Evolutionary conservation across 345 rosid genomes (phyloP).

Genomic region (Populus euphratica): DNA sequence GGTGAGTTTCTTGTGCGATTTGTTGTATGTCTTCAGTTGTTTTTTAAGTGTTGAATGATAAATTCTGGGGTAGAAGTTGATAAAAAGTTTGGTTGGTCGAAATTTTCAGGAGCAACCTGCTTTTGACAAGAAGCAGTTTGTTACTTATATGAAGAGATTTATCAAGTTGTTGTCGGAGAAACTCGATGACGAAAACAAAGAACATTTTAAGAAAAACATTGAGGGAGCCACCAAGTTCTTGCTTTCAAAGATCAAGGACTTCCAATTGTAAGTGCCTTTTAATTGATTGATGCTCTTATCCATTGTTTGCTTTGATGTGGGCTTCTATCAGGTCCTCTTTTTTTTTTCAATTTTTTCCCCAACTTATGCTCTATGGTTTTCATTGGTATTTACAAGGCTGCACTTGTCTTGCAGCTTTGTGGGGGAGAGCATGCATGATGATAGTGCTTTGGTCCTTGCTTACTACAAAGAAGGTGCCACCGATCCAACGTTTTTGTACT

Average conservation of each 20-base stretch:
- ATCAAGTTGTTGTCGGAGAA: conserved; percentile 69
- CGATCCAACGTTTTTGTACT: conserved; percentile 93
- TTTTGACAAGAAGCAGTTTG: conserved; percentile 80
- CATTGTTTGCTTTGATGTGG: neutral
- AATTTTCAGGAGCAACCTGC: conserved; percentile 81
- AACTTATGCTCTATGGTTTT: neutral
- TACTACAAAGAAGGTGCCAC: conserved; percentile 93
- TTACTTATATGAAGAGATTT: conserved; percentile 59
- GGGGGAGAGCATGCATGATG: conserved; percentile 93
- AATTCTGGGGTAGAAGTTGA: neutral
- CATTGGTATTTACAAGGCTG: neutral
- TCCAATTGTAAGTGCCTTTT: conserved; percentile 70
- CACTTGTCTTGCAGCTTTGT: conserved; percentile 55
- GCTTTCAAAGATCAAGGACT: conserved; percentile 72
- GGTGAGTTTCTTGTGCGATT: conserved; percentile 34
- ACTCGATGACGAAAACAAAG: conserved; percentile 50
- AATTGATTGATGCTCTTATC: neutral
- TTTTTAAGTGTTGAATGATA: neutral
- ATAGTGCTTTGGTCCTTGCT: conserved; percentile 68
- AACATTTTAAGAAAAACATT: conserved; percentile 65
- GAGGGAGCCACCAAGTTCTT: conserved; percentile 92
- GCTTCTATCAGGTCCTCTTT: neutral
- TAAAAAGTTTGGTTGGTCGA: neutral
- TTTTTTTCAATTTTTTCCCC: neutral
- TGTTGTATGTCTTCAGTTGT: neutral